phyloP scores from a whole-genome alignment of 2,329 filamentous ascomycete species.

The Lachnellula arida region DNA sequence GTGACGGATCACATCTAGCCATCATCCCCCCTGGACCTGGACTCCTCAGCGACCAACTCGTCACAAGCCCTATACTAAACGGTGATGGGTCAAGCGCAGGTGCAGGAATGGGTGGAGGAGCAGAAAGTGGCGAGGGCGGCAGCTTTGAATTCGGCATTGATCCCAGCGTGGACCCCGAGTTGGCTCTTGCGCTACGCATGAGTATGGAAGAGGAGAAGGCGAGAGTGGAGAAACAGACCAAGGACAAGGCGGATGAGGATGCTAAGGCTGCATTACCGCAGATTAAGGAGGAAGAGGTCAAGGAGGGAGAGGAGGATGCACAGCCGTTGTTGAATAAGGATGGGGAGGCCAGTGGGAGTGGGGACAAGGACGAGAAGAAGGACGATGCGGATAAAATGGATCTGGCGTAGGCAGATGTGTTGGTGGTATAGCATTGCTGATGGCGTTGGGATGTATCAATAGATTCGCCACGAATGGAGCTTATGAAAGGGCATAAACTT shows the following conservation, averaged over 20 bases:
- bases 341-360: constrained; percentile 60
- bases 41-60: constrained; percentile 85
- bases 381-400: constrained; percentile 80
- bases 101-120: constrained; percentile 46
- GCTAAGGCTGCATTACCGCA: constrained; percentile 73
- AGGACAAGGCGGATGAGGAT: constrained; percentile 66
- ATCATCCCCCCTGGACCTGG: constrained; percentile 88
- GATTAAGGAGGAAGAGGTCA: constrained; percentile 79
- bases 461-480: constrained; percentile 24
- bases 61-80: constrained; percentile 83
- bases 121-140: constrained; percentile 51
- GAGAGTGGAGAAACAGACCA: constrained; percentile 78
- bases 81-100: constrained; percentile 66
- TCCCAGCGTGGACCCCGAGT: constrained; percentile 84
- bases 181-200: constrained; percentile 92
- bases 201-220: constrained; percentile 98
- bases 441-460: constrained; percentile 34
- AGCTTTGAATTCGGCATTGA: constrained; percentile 87
- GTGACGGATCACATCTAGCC: constrained; percentile 85
- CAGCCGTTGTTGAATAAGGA: constrained; percentile 60
- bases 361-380: constrained; percentile 42
- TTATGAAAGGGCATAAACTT: constrained; percentile 4
- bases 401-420: constrained; percentile 55
- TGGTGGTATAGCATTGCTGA: constrained; percentile 26
- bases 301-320: constrained; percentile 68